Conservation (phyloP, 2,329 filamentous ascomycete genomes). For the Alternaria sp. region DNA sequence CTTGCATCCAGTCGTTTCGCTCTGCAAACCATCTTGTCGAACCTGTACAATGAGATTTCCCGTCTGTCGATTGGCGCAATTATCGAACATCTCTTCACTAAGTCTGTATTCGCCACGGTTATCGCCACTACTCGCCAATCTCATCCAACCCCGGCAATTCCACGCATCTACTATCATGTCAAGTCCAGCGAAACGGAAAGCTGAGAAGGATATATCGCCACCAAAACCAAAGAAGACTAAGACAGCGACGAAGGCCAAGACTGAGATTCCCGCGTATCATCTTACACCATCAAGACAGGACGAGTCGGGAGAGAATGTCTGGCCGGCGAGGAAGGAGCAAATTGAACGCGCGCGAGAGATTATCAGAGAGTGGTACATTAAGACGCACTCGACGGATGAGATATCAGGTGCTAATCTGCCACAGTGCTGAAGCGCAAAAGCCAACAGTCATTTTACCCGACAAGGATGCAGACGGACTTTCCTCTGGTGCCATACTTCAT, state of each 20-base stretch:
- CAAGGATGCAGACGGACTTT: slow-evolving; percentile 72
- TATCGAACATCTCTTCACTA: background rate
- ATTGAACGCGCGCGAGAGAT: slow-evolving; percentile 63
- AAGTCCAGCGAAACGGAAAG: slow-evolving; percentile 41
- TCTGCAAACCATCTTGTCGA: background rate
- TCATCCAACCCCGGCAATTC: slow-evolving; percentile 2
- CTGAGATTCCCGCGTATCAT: slow-evolving; percentile 41
- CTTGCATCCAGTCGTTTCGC: background rate
- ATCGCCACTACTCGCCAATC: background rate
- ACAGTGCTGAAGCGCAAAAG: slow-evolving; percentile 59
- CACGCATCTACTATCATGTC: slow-evolving; percentile 23
- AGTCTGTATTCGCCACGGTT: background rate
- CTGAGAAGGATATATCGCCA: slow-evolving; percentile 19
- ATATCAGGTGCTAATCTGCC: slow-evolving; percentile 2
- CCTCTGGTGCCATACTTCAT: slow-evolving; percentile 67
- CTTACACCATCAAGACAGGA: slow-evolving; percentile 35
- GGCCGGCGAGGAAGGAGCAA: slow-evolving; percentile 66
- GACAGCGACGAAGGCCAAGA: slow-evolving; percentile 27
- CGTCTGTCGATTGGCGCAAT: background rate
- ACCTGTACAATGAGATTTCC: background rate
- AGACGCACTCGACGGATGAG: background rate
- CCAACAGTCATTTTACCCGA: slow-evolving; percentile 69
- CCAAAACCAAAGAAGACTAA: slow-evolving; percentile 35
- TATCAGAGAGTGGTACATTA: slow-evolving; percentile 62
- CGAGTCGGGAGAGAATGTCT: slow-evolving; percentile 57